Base-by-base conservation (phyloP, 192 early-diverging fungal genomes). In the Podila horticola region DNA sequence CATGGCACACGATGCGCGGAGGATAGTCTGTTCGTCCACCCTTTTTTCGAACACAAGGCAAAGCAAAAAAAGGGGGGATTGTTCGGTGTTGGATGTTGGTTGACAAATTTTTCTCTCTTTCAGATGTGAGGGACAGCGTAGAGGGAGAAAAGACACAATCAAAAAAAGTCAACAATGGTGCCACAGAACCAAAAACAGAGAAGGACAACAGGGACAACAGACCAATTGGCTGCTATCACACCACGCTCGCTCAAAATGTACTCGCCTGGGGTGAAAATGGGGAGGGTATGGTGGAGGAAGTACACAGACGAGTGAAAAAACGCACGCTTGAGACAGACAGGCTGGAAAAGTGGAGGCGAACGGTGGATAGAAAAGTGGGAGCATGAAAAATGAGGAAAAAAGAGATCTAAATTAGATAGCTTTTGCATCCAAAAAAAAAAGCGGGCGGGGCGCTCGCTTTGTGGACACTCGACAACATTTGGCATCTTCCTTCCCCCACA, bases 1-100 rank as follows among this genome's bases (percentile, higher is more conserved):
- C 15, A 45, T 45, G 41, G 41, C 41, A 45, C 41, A 45, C 41
- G 41, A 45, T 45, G 66, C 58, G 66, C 58, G 66, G 67, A 69
- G 61, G 66, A 63, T 63, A 48, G 24, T 66, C 41, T 45, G n/a
- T 33, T 58, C 71, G 33, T 58, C n/a, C 33, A 49, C 29, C 58
- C 38, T 48, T 1, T 1, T 55, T 51, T 17, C 22, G 26, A 51
- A 12, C 19, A 64, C 36, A 64, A 4, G 24, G n/a, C 31, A 41
- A 22, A 22, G 28, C 28, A 8, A 12, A 22, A 7, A 33, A 11
- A 45, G 3, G 12, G 19, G 31, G 8, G 20, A 3, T 52, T 2
- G 19, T 6, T 28, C 6, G 26, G 48, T 13, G 28, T 24, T 31
- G 31, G 31, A n/a, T 31, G 31, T 31, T 31, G 31, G 31, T 31